phyloP scores from a whole-genome alignment of 352 stramenopile species.

The Globisporangium recalcitrans region DNA sequence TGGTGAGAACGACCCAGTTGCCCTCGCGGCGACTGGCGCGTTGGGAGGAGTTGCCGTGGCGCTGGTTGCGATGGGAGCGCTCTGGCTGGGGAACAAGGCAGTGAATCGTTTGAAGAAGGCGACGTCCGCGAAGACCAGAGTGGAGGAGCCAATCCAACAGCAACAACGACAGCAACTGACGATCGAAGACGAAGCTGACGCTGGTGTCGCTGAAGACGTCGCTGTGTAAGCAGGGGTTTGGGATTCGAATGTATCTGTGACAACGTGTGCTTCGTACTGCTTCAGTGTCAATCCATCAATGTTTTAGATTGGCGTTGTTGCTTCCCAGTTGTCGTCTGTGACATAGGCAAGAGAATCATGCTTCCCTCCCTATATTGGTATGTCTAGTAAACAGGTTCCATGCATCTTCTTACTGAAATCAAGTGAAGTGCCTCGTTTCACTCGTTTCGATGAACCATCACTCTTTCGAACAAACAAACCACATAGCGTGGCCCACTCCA shows the following conservation, averaged over 20 bases:
- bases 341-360: too few species aligned
- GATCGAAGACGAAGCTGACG: not conserved
- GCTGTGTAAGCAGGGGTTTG: not conserved
- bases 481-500: not conserved
- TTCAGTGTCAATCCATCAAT: too few species aligned
- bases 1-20: not conserved
- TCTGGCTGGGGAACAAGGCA: not conserved
- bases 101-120: not conserved
- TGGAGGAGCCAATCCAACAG: not conserved
- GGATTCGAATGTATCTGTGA: not conserved
- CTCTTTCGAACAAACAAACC: too few species aligned
- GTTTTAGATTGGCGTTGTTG: too few species aligned
- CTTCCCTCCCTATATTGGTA: too few species aligned
- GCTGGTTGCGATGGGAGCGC: not conserved
- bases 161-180: not conserved
- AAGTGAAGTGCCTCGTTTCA: too few species aligned
- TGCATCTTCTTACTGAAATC: too few species aligned
- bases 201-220: not conserved
- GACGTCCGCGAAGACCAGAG: not conserved
- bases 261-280: too few species aligned
- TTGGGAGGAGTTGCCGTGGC: not conserved
- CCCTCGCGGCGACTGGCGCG: not conserved
- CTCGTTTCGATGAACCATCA: too few species aligned
- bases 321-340: too few species aligned
- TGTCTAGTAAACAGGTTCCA: too few species aligned